Percentiles rank a stretch among this genome's conserved stretches.
These are phyloP conservation scores for Pseudocercospora fijiensis DNA, from an alignment of 2,329 filamentous ascomycete species.

Conservation along the genomic window DNA sequence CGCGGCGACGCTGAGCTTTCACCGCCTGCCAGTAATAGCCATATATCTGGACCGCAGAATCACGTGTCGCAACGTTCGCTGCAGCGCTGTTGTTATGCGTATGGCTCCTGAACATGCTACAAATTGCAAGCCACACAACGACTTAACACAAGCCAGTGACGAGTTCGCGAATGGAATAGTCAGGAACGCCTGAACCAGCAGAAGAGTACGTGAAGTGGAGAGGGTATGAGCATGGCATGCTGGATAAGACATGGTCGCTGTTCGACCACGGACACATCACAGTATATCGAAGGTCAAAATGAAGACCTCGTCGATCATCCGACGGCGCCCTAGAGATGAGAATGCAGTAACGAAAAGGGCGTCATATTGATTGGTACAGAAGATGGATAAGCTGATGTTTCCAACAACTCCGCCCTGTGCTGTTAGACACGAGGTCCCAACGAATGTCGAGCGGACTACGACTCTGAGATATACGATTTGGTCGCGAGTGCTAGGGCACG, in stretches of 20 bases:
- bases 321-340: no score
- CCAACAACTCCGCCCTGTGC: no score
- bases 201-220: background rate
- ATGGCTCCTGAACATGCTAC: background rate
- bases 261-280: background rate
- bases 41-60: background rate
- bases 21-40: background rate
- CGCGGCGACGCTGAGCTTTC: background rate
- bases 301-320: background rate
- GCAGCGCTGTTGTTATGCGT: background rate
- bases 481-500: no score
- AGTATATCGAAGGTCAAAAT: background rate
- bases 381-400: no score
- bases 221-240: background rate
- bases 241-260: background rate
- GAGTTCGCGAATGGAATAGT: background rate
- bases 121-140: background rate
- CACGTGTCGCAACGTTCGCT: background rate
- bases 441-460: no score
- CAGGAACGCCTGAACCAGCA: background rate
- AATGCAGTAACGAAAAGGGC: no score
- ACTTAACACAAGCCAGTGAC: background rate
- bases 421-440: no score
- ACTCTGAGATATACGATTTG: no score
- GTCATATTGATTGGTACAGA: no score